Base-by-base conservation (phyloP, 805 yeast species). In the Zygosaccharomyces bisporus region DNA sequence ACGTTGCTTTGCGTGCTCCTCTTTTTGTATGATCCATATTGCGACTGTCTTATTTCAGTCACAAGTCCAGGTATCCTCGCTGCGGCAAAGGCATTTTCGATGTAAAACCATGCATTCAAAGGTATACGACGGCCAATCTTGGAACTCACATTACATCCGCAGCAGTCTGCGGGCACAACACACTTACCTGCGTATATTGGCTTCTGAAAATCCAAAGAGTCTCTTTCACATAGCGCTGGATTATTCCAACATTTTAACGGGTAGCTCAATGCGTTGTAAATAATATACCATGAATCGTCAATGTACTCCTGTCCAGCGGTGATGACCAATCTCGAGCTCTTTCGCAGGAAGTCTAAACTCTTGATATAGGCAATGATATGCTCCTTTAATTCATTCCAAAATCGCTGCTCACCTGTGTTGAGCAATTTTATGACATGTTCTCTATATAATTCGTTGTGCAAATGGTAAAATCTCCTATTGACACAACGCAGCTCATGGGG, bases 211-310 rank as follows among this genome's bases (percentile, higher is more conserved):
- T 50, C 53, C 14, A 39, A 24, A 7, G 45, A 37, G 18, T 34
- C 49, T 19, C 40, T 30, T 8, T 27, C 42, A 19, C 31, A 21
- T 18, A 35, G 7, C 9, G 24, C 37, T 10, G 33, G 36, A 31
- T 37, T 39, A 40, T 49, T 44, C 40, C 45, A 41, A 18, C 50
- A 46, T 12, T 36, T 47, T 42, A 47, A 25, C 16, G 48, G 47
- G 8, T 41, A 42, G 21, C 31, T 23, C 33, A 56, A 27, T 5
- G 53, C 40, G 34, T 47, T 47, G 36, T 50, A 55, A 4, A 56
- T 41, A 18, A 55, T 42, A 19, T 49, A 44, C 60, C 60, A 56
- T 8, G 60, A 56, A 34, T 55, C 58, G 18, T 45, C 46, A 19
- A 55, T 46, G 34, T 33, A 53, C 36, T 47, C 46, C 16, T 16